These are phyloP conservation scores for Pleurotus sapidus DNA, from an alignment of 768 basidiomycete genomes.

Conservation along the genomic window DNA sequence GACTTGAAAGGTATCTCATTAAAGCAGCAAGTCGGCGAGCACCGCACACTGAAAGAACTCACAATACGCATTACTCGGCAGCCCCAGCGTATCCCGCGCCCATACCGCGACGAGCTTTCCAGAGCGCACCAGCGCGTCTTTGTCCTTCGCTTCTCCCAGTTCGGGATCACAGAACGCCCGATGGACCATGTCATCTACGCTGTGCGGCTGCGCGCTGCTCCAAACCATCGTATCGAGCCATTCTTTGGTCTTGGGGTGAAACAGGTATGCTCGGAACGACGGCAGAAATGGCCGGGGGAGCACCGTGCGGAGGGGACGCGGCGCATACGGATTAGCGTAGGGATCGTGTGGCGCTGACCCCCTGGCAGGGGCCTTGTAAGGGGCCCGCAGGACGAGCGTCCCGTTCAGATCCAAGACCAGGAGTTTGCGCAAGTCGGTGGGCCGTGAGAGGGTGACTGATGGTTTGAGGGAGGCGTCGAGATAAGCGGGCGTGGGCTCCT, in stretches of 20 bases:
- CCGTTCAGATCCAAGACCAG: constrained; percentile 78
- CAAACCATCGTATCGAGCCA: constrained; percentile 89
- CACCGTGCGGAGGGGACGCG: constrained; percentile 31
- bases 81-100: constrained; percentile 77
- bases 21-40: neutral
- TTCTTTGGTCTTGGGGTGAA: constrained; percentile 50
- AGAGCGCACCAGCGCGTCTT: constrained; percentile 9
- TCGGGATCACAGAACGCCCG: constrained; percentile 48
- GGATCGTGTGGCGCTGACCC: neutral
- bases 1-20: constrained; percentile 19
- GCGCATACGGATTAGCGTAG: constrained; percentile 19
- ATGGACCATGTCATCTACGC: constrained; percentile 72
- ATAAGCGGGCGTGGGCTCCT: too few relatives aligned
- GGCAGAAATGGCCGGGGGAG: constrained; percentile 66
- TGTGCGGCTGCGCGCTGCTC: constrained; percentile 84
- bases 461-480: constrained; percentile 20
- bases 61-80: constrained; percentile 65
- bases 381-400: constrained; percentile 62
- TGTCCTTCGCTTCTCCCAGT: constrained; percentile 12
- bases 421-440: constrained; percentile 48
- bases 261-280: constrained; percentile 60
- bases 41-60: constrained; percentile 26
- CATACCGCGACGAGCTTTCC: constrained; percentile 59
- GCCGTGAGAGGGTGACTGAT: constrained; percentile 22
- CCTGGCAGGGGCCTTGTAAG: constrained; percentile 23